Percentiles rank a stretch among this genome's conserved stretches.
Conservation (phyloP, 129 eudicot species). For the Pseudognaphalium luteoalbum region DNA sequence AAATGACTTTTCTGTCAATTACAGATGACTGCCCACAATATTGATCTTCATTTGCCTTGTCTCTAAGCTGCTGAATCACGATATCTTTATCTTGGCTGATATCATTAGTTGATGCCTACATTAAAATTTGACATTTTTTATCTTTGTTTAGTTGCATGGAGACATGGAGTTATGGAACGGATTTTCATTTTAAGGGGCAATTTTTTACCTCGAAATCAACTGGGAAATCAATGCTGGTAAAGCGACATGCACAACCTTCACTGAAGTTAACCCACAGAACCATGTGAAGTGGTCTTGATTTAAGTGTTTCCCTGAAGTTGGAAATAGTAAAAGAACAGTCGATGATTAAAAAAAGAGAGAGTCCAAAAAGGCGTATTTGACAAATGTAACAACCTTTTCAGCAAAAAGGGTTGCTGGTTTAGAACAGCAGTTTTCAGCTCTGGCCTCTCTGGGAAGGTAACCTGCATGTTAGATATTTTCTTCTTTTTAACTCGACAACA, state of each 20-base stretch:
- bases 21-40: slow-evolving; percentile 38
- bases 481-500: no score
- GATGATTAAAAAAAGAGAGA: background rate
- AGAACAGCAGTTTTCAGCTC: slow-evolving; percentile 62
- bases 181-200: background rate
- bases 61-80: slow-evolving; percentile 42
- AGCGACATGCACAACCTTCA: slow-evolving; percentile 65
- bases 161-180: background rate
- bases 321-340: slow-evolving; percentile 12
- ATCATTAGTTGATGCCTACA: slow-evolving; percentile 41
- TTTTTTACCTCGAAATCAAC: slow-evolving; percentile 56
- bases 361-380: background rate
- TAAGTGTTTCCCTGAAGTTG: slow-evolving; percentile 52
- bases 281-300: slow-evolving; percentile 50
- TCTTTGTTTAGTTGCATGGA: background rate
- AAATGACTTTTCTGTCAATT: slow-evolving; percentile 25
- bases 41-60: slow-evolving; percentile 28
- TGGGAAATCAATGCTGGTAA: slow-evolving; percentile 44
- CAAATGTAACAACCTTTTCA: slow-evolving; percentile 40
- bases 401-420: slow-evolving; percentile 51
- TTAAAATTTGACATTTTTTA: background rate
- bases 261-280: slow-evolving; percentile 47
- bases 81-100: slow-evolving; percentile 37
- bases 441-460: slow-evolving; percentile 68
- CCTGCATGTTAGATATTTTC: slow-evolving; percentile 33